phyloP scores from a whole-genome alignment of 2,329 filamentous ascomycete genomes.

The Xylariaceae sp. region DNA sequence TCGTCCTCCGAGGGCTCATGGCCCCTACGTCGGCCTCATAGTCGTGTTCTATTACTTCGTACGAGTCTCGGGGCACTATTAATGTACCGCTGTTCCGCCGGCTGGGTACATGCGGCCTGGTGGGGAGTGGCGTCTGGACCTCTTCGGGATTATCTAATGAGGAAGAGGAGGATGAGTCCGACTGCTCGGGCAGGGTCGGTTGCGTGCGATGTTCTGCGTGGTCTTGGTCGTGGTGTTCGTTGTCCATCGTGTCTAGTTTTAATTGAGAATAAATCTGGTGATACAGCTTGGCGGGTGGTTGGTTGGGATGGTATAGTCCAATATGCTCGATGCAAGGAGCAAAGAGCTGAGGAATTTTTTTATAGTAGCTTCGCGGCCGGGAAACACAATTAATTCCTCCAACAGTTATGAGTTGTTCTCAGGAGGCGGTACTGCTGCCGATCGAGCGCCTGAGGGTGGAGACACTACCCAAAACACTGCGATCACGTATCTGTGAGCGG shows the following conservation, averaged over 20 bases:
- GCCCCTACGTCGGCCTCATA: constrained; percentile 83
- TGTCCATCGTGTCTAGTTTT: constrained; percentile 24
- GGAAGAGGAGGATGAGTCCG: constrained; percentile 31
- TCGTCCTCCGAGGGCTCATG: constrained; percentile 90
- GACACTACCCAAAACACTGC: constrained; percentile 3
- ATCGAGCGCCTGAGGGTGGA: neutral
- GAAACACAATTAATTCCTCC: neutral
- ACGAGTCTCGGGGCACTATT: constrained; percentile 72
- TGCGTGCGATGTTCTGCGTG: constrained; percentile 17
- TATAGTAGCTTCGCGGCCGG: neutral
- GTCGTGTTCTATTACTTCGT: constrained; percentile 64
- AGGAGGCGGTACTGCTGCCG: constrained; percentile 1
- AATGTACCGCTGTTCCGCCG: constrained; percentile 78
- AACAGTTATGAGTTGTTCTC: neutral
- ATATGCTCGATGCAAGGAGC: too few species aligned
- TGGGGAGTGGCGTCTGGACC: constrained; percentile 48
- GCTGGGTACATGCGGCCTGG: constrained; percentile 63
- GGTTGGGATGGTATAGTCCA: neutral
- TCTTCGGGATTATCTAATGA: constrained; percentile 26
- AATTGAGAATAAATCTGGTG: neutral
- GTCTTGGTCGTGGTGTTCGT: constrained; percentile 8
- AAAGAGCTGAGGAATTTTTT: neutral
- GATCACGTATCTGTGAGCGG: constrained; percentile 2
- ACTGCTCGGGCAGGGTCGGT: constrained; percentile 27
- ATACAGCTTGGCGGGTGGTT: neutral